Base-by-base conservation (phyloP, 257 asterid genomes). In the Haberlea rhodopensis region DNA sequence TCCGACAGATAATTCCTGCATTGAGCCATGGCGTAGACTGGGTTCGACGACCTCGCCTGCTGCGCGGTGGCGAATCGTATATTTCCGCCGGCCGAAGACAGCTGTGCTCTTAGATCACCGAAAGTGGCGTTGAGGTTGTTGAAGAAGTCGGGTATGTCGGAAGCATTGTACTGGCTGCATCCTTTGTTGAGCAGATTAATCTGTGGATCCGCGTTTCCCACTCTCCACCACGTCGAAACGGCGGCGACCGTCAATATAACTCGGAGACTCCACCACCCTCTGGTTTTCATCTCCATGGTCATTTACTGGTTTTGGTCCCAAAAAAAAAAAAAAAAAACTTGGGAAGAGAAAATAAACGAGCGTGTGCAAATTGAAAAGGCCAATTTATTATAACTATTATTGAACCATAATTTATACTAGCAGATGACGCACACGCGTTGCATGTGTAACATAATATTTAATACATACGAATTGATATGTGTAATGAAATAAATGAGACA, bases 1-100 rank as follows among this genome's bases (percentile, higher is more conserved):
- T 10, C 32, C 20, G 91, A 76, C 56, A 88, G 70, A 65, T 91
- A 91, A 28, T 88, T 74, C 64, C 96, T 72, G 82, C 96, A 91
- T 75, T 86, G 95, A 53, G 45, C 81, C 97, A 91, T 81, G 37
- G 80, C 89, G 75, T 82, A 86, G 8, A 71, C 88, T n/a, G 97
- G 95, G 67, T 81, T 79, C 51, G 86, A 77, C 0, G 83, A 79
- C 59, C 85, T 78, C 51, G 81, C 72, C 75, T 72, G 84, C 73
- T 81, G 75, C n/a, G 89, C 83, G 16, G 89, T 88, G n/a, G 91
- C 95, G 62, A 91, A 91, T 56, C 60, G 75, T 53, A 60, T 71
- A 3, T 69, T 70, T 7, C 69, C 69, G 45, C 53, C 74, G 24
- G 51, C 57, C 0, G 87, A 10, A 11, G 46, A 73, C 1, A 91